phyloP scores from a whole-genome alignment of 129 eudicot genomes.

The Mikania micrantha region DNA sequence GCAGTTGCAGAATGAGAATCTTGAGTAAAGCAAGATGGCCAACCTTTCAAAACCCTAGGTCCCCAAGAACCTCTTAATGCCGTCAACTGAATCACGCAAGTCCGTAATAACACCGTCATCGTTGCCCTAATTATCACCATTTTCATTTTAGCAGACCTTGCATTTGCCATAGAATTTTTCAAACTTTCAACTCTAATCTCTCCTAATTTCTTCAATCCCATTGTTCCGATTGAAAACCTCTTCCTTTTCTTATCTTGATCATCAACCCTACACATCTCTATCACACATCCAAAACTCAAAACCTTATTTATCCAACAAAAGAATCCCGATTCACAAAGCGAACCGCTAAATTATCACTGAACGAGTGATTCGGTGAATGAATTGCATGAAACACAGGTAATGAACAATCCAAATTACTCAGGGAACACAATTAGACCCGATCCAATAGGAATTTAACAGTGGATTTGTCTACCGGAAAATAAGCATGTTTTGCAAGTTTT shows the following conservation, averaged over 20 bases:
- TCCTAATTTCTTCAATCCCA: slow-evolving; percentile 64
- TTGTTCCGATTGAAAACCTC: slow-evolving; percentile 34
- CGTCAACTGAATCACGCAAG: slow-evolving; percentile 76
- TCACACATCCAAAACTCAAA: slow-evolving; percentile 25
- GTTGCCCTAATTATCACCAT: slow-evolving; percentile 74
- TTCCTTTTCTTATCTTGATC: slow-evolving; percentile 32
- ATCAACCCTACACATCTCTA: slow-evolving; percentile 34
- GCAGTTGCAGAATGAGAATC: slow-evolving; percentile 52
- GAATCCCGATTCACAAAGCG: background rate
- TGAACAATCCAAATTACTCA: slow-evolving; percentile 17
- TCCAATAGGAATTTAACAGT: slow-evolving; percentile 20
- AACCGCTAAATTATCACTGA: background rate
- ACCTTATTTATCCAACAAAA: background rate
- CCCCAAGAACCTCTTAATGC: slow-evolving; percentile 78
- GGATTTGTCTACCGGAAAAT: background rate
- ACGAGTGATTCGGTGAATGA: background rate
- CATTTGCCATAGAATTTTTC: slow-evolving; percentile 33
- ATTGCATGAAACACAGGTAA: background rate
- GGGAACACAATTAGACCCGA: slow-evolving; percentile 16
- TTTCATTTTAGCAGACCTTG: slow-evolving; percentile 64
- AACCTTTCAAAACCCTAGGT: slow-evolving; percentile 83
- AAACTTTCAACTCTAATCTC: slow-evolving; percentile 52
- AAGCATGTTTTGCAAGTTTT: slow-evolving; percentile 1
- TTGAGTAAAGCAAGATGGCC: slow-evolving; percentile 66
- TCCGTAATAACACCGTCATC: slow-evolving; percentile 75